Evolutionary conservation across 2,329 filamentous ascomycete genomes (phyloP).

Genomic region (Alternaria incomplexa): DNA sequence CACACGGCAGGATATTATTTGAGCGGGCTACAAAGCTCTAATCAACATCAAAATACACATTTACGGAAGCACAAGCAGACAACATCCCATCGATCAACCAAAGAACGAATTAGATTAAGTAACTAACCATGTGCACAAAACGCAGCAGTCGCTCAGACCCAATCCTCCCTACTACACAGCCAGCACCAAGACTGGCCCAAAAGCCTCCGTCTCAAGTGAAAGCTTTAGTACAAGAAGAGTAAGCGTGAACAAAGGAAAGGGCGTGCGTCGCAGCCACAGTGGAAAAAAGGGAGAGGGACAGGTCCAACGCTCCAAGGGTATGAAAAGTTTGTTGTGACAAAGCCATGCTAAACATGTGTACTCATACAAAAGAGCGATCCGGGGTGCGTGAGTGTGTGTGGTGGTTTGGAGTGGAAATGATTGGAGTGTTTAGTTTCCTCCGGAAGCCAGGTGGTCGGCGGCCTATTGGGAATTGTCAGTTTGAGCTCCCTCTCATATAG

Average conservation of each 20-base stretch:
- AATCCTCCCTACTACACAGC: slow-evolving; percentile 11
- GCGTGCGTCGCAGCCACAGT: slow-evolving; percentile 4
- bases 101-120: slow-evolving; percentile 10
- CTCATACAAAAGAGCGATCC: slow-evolving; percentile 35
- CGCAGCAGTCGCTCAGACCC: slow-evolving; percentile 11
- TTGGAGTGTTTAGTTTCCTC: slow-evolving; percentile 9
- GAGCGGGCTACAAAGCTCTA: neutral
- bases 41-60: neutral
- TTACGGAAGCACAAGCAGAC: neutral
- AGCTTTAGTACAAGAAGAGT: slow-evolving; percentile 12
- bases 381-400: neutral
- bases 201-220: slow-evolving; percentile 1
- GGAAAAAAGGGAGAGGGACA: neutral
- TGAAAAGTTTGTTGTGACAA: slow-evolving; percentile 18
- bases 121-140: neutral
- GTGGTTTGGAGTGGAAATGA: neutral
- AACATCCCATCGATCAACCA: neutral
- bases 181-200: neutral
- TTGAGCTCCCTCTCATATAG: neutral
- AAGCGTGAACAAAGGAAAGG: neutral
- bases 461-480: slow-evolving; percentile 38
- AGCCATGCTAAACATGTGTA: slow-evolving; percentile 38
- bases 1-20: too few species aligned
- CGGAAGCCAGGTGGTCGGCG: slow-evolving; percentile 44
- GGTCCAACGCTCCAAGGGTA: slow-evolving; percentile 30